Percentiles rank a stretch among this genome's conserved stretches.
These are phyloP conservation scores for Cubamyces lactineus DNA, from an alignment of 768 basidiomycete genomes.

Conservation along the genomic window DNA sequence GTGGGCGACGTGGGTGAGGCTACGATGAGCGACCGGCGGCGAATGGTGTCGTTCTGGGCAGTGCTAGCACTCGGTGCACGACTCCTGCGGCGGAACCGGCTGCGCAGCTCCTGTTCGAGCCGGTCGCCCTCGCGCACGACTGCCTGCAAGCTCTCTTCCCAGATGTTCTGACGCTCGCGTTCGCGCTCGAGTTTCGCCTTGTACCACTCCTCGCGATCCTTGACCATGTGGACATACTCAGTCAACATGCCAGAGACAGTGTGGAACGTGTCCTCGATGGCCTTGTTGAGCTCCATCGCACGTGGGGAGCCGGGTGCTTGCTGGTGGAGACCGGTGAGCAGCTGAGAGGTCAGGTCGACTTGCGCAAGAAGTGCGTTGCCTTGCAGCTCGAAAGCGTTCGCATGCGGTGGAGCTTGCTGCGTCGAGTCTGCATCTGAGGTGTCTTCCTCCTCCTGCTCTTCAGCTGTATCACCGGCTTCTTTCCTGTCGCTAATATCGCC, in stretches of 20 bases:
- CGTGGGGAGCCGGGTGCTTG: slow-evolving; percentile 30
- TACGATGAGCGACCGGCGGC: slow-evolving; percentile 23
- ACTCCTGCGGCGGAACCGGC: slow-evolving; percentile 62
- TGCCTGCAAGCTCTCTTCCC: slow-evolving; percentile 89
- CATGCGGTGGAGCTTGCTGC: slow-evolving; percentile 55
- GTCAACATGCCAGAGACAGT: slow-evolving; percentile 60
- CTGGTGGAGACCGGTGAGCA: slow-evolving; percentile 53
- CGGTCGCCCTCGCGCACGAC: slow-evolving; percentile 87
- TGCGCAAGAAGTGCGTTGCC: slow-evolving; percentile 75
- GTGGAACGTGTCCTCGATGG: slow-evolving; percentile 50
- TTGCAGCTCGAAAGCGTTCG: slow-evolving; percentile 61
- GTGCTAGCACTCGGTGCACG: slow-evolving; percentile 41
- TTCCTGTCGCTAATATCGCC: slow-evolving; percentile 19
- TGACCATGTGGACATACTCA: slow-evolving; percentile 70
- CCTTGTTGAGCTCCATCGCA: slow-evolving; percentile 27
- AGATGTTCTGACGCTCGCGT: slow-evolving; percentile 63
- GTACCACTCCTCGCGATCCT: slow-evolving; percentile 85
- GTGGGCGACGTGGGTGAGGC: slow-evolving; percentile 1
- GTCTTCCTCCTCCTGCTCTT: slow-evolving; percentile 42
- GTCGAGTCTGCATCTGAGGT: slow-evolving; percentile 50
- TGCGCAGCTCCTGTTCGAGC: slow-evolving; percentile 78
- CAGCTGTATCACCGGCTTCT: slow-evolving; percentile 30
- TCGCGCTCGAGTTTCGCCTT: slow-evolving; percentile 65
- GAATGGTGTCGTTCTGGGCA: slow-evolving; percentile 28
- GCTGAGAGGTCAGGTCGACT: slow-evolving; percentile 72